Conservation (phyloP, 495 filamentous ascomycete species). For the Platismatia glauca region DNA sequence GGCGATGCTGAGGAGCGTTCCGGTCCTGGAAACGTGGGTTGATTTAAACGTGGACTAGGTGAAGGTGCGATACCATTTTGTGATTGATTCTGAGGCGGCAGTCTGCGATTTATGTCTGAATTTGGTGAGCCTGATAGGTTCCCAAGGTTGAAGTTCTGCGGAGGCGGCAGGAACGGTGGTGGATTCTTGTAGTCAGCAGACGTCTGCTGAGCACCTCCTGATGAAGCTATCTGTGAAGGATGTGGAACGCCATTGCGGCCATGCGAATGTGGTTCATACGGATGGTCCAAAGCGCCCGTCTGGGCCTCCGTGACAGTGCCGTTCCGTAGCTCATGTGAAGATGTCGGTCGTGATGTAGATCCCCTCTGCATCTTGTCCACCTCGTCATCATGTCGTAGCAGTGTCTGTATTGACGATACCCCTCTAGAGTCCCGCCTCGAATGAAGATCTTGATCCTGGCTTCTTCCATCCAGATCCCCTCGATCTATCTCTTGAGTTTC, state of each 20-base stretch:
- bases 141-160: constrained; percentile 15
- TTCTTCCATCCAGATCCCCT: constrained; percentile 42
- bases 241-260: constrained; percentile 7
- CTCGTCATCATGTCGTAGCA: constrained; percentile 23
- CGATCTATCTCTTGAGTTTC: constrained; percentile 63
- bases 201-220: not conserved
- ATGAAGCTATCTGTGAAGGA: not conserved
- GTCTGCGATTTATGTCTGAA: constrained; percentile 19
- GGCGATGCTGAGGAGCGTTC: constrained; percentile 24
- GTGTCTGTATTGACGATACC: constrained; percentile 21
- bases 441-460: constrained; percentile 22
- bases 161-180: constrained; percentile 20
- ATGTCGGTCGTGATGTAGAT: constrained; percentile 32
- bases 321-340: constrained; percentile 21
- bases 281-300: not conserved
- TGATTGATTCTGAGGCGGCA: constrained; percentile 17
- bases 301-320: constrained; percentile 4
- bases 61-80: constrained; percentile 16
- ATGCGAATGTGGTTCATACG: not conserved
- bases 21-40: constrained; percentile 12
- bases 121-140: constrained; percentile 14
- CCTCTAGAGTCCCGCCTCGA: constrained; percentile 15
- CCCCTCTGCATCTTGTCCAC: constrained; percentile 2
- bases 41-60: constrained; percentile 18
- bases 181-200: constrained; percentile 8